These are phyloP conservation scores for Themeda triandra DNA, from an alignment of 176 grass and related monocot species.

Conservation along the genomic window DNA sequence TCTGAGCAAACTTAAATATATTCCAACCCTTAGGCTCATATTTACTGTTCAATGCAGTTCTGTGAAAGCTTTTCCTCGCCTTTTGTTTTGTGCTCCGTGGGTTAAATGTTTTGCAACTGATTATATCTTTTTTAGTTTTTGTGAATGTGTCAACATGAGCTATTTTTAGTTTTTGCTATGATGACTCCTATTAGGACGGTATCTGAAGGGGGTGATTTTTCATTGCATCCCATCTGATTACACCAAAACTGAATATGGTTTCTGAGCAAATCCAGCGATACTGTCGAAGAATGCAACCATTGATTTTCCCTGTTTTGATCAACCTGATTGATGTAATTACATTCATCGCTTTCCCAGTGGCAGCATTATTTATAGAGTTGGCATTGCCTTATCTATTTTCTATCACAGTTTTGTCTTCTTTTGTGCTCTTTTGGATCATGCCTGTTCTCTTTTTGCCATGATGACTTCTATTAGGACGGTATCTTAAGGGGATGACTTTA, in stretches of 20 bases:
- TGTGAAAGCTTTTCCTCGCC: background rate
- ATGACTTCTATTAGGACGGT: background rate
- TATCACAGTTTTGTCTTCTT: background rate
- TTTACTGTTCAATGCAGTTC: background rate
- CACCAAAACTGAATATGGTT: constrained; percentile 18
- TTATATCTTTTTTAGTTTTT: background rate
- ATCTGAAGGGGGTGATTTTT: constrained; percentile 1
- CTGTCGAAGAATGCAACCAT: background rate
- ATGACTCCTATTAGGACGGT: constrained; percentile 11
- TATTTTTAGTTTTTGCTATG: background rate
- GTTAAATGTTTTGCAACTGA: background rate
- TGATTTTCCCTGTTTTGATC: background rate
- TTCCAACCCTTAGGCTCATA: too few species aligned
- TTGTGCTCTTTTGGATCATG: background rate
- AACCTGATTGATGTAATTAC: background rate
- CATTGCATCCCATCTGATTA: background rate
- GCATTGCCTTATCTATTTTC: background rate
- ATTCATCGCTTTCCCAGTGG: background rate
- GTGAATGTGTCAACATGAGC: background rate
- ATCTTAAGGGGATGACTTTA: background rate
- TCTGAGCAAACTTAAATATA: constrained; percentile 6
- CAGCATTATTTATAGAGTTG: background rate
- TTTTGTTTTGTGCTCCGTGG: background rate
- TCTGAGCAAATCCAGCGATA: background rate
- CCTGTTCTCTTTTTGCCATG: background rate